Conservation (phyloP, 2,329 filamentous ascomycete genomes). For the Talaromyces sp. region DNA sequence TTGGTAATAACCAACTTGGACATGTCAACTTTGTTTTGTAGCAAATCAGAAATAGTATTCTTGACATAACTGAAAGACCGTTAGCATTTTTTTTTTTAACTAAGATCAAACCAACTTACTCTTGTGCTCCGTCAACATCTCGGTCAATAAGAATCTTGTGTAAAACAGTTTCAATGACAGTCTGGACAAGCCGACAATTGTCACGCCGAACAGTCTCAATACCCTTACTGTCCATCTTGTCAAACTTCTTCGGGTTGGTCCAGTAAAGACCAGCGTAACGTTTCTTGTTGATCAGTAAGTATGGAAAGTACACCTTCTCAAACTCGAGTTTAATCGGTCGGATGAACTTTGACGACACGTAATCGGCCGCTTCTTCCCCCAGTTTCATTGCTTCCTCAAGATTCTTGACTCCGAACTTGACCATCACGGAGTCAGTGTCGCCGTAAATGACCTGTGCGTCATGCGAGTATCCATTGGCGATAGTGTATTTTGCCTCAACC, state of each 20-base stretch:
- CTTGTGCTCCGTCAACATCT: conserved; percentile 84
- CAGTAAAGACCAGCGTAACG: conserved; percentile 96
- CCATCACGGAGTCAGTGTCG: conserved; percentile 99
- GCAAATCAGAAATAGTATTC: conserved; percentile 84
- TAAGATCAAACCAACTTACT: conserved; percentile 55
- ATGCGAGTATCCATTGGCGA: conserved; percentile 90
- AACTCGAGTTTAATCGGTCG: conserved; percentile 99
- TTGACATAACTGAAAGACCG: conserved; percentile 73
- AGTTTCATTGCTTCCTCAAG: conserved; percentile 87
- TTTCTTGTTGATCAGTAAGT: conserved; percentile 99
- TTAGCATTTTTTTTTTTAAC: conserved; percentile 29
- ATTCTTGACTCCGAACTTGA: conserved; percentile 91
- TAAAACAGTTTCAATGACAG: conserved; percentile 93
- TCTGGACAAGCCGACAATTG: conserved; percentile 93
- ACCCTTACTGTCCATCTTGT: conserved; percentile 99
- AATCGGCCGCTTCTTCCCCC: conserved; percentile 86
- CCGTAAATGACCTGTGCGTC: conserved; percentile 97
- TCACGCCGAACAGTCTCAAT: conserved; percentile 97
- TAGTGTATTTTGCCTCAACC: conserved; percentile 82
- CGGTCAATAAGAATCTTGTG: conserved; percentile 93
- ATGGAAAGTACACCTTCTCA: conserved; percentile 98
- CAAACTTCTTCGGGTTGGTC: conserved; percentile 89
- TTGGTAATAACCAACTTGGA: conserved; percentile 99
- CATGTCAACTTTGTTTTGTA: conserved; percentile 98
- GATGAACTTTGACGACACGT: conserved; percentile 85